A percentile compares a stretch with the other conserved stretches of the same genome.
These are phyloP conservation scores for Clarireedia monteithiana DNA, from an alignment of 2,329 filamentous ascomycete genomes.

Conservation along the genomic window DNA sequence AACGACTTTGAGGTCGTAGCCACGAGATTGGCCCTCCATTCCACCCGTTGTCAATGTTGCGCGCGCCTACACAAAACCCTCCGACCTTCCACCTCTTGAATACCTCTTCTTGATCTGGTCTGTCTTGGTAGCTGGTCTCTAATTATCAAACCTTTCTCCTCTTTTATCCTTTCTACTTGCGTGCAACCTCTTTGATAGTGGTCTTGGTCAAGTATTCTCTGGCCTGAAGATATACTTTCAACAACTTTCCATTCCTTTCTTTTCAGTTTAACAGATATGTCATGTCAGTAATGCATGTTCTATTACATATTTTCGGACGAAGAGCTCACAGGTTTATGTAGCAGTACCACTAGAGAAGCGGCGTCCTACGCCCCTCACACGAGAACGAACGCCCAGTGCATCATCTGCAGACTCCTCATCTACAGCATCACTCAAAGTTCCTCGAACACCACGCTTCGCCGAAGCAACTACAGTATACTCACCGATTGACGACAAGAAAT, in stretches of 20 bases:
- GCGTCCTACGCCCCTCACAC: constrained; percentile 21
- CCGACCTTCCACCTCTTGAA: constrained; percentile 20
- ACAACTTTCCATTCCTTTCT: constrained; percentile 10
- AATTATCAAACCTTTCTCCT: constrained; percentile 22
- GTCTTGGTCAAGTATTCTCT: not conserved
- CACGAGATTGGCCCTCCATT: constrained; percentile 22
- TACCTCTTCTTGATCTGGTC: constrained; percentile 15
- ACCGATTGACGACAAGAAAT: constrained; percentile 51
- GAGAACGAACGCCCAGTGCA: constrained; percentile 35
- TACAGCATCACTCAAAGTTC: constrained; percentile 46
- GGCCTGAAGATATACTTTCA: constrained; percentile 8
- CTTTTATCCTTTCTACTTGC: constrained; percentile 17
- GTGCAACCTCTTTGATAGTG: constrained; percentile 3
- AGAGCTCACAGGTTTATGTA: constrained; percentile 7
- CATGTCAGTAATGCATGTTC: constrained; percentile 17
- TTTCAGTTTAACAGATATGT: constrained; percentile 16
- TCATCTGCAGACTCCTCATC: constrained; percentile 32
- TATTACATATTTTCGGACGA: not conserved
- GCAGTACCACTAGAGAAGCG: constrained; percentile 21
- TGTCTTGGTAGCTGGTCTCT: constrained; percentile 31
- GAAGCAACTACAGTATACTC: constrained; percentile 76
- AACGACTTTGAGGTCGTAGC: constrained; percentile 21
- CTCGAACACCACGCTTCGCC: constrained; percentile 70
- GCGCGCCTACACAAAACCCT: constrained; percentile 28
- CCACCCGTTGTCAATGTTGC: constrained; percentile 20